Percentiles rank a stretch among this genome's conserved stretches.
Conservation (phyloP, 768 basidiomycete genomes). For the Cystoderma amianthinum region DNA sequence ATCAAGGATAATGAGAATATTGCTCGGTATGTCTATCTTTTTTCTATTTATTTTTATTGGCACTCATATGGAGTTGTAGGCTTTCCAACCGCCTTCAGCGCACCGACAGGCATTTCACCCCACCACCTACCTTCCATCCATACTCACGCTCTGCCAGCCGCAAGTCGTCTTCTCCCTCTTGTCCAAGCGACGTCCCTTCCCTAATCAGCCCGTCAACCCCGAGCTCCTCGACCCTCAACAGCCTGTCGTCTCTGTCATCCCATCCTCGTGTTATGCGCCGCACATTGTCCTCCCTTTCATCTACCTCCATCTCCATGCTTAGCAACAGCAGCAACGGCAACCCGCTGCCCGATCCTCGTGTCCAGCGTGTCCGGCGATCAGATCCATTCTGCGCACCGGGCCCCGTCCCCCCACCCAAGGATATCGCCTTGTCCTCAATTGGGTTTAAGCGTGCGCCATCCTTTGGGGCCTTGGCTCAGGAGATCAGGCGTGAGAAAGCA, state of each 20-base stretch:
- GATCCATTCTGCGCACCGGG: constrained; percentile 36
- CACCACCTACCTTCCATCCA: constrained; percentile 47
- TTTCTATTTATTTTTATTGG: constrained; percentile 6
- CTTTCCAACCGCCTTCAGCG: constrained; percentile 64
- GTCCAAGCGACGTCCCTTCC: constrained; percentile 28
- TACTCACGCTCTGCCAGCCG: constrained; percentile 37
- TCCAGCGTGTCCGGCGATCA: constrained; percentile 44
- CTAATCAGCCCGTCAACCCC: constrained; percentile 52
- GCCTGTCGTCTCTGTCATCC: constrained; percentile 28
- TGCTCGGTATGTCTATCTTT: constrained; percentile 42
- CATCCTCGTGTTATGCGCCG: constrained; percentile 34
- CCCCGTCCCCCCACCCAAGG: constrained; percentile 23
- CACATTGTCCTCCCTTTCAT: constrained; percentile 37
- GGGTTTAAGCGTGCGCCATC: constrained; percentile 54
- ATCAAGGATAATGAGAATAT: constrained; percentile 48
- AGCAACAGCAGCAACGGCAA: constrained; percentile 25
- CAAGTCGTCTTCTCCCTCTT: constrained; percentile 34
- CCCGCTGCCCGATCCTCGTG: constrained; percentile 35
- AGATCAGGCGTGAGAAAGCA: constrained; percentile 12
- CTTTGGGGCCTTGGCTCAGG: constrained; percentile 37
- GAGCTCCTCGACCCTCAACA: constrained; percentile 57
- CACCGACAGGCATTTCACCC: constrained; percentile 47
- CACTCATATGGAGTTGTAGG: constrained; percentile 23
- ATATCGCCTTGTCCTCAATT: constrained; percentile 13
- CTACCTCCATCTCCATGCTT: constrained; percentile 34